These are phyloP conservation scores for Bromus sterilis DNA, from an alignment of 176 grass and related monocot genomes.

Conservation along the genomic window DNA sequence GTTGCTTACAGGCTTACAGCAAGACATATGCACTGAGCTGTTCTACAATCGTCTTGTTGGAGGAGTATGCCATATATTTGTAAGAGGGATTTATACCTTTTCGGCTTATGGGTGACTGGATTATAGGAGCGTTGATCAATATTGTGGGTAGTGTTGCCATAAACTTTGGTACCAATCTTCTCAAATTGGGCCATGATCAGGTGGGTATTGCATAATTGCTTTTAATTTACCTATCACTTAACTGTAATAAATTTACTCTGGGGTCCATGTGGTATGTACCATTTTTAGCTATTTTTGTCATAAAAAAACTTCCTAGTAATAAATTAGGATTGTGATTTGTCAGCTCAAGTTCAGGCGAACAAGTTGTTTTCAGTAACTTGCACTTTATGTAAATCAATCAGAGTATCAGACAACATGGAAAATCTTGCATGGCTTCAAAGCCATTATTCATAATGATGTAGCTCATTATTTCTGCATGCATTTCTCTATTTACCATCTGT, in stretches of 20 bases:
- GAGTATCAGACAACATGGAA: background rate
- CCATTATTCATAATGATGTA: background rate
- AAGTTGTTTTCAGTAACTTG: slow-evolving; percentile 10
- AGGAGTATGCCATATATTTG: slow-evolving; percentile 32
- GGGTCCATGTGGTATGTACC: background rate
- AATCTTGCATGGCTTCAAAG: background rate
- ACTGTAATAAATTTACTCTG: background rate
- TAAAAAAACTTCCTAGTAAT: background rate
- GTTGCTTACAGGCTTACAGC: background rate
- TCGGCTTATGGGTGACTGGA: slow-evolving; percentile 83
- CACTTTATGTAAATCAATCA: slow-evolving; percentile 4
- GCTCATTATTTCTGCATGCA: background rate
- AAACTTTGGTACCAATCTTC: slow-evolving; percentile 98
- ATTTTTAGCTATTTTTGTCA: background rate
- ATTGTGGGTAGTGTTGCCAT: slow-evolving; percentile 95
- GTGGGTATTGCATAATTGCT: slow-evolving; percentile 37
- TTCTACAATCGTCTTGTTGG: slow-evolving; percentile 9
- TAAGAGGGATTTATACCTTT: slow-evolving; percentile 8
- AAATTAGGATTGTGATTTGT: background rate
- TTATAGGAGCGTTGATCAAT: slow-evolving; percentile 95
- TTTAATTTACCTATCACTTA: slow-evolving; percentile 1
- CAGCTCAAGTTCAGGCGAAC: background rate
- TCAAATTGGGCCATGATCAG: slow-evolving; percentile 99
- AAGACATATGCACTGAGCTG: slow-evolving; percentile 7
- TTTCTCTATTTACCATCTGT: background rate